Conservation (phyloP, 805 yeast species). For the Millerago galiae region DNA sequence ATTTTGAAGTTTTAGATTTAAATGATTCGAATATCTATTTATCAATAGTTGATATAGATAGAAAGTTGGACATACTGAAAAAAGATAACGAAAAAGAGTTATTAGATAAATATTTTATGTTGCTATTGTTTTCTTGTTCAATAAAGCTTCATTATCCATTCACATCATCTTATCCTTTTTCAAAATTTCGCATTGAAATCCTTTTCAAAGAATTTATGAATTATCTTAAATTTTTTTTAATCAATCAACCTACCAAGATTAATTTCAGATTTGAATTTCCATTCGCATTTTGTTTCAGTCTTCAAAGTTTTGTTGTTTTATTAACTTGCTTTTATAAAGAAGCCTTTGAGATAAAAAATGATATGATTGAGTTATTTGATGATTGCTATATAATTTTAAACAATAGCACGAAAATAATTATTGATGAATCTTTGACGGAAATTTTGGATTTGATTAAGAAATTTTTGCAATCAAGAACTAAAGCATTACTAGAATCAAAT, state of each 20-base stretch:
- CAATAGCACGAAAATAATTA: no score
- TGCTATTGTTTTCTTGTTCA: not conserved
- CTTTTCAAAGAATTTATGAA: not conserved
- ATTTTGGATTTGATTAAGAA: not conserved
- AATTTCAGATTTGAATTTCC: not conserved
- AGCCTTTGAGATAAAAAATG: not conserved
- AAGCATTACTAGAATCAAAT: not conserved
- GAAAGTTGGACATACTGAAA: not conserved
- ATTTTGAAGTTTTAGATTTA: not conserved
- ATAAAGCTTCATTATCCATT: not conserved
- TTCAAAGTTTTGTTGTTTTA: not conserved
- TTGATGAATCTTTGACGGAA: not conserved
- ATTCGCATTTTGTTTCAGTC: not conserved
- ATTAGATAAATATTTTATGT: not conserved
- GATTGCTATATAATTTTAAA: no score
- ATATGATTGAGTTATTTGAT: not conserved
- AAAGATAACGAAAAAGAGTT: not conserved
- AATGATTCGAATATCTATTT: not conserved
- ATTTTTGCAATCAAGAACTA: not conserved
- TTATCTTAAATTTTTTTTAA: no score
- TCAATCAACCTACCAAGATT: not conserved
- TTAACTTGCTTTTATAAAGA: not conserved
- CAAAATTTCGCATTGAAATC: not conserved
- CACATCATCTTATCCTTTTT: not conserved
- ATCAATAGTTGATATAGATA: not conserved